Evolutionary conservation across 2,329 filamentous ascomycete genomes (phyloP).

Genomic region (Exserohilum turcica): DNA sequence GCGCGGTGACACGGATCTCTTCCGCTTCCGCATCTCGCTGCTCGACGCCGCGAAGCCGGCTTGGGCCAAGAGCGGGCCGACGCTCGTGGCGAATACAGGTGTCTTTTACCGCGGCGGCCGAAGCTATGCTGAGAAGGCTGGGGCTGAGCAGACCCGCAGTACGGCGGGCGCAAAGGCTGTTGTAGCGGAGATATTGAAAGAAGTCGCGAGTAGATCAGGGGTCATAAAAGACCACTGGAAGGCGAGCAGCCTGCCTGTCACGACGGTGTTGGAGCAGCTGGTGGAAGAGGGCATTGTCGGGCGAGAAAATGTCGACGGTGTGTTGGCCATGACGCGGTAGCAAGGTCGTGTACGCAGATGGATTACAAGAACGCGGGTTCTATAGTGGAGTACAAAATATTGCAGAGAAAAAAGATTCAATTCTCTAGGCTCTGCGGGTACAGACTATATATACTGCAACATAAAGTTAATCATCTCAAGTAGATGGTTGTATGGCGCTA

Average conservation of each 20-base stretch:
- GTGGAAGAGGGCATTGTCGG: conserved; percentile 59
- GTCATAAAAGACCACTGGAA: conserved; percentile 49
- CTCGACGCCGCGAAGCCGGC: conserved; percentile 29
- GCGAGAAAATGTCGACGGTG: conserved; percentile 29
- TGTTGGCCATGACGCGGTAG: conserved; percentile 17
- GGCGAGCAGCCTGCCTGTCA: conserved; percentile 47
- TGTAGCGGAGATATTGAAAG: conserved; percentile 54
- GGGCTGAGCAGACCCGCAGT: conserved; percentile 45
- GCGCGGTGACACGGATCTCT: conserved; percentile 41
- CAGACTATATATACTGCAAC: no score
- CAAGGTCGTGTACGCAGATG: no score
- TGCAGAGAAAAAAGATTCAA: no score
- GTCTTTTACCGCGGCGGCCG: conserved; percentile 45
- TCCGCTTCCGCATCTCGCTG: conserved; percentile 40
- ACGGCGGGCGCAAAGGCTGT: conserved; percentile 57
- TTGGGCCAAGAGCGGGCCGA: conserved; percentile 40
- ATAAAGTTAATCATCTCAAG: no score
- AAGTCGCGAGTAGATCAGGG: conserved; percentile 40
- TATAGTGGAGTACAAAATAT: no score
- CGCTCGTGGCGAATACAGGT: conserved; percentile 47
- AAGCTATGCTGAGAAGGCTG: conserved; percentile 40
- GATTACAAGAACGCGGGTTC: no score
- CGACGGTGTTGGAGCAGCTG: conserved; percentile 56
- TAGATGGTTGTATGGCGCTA: no score
- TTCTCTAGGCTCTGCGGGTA: no score